These are phyloP conservation scores for Xerocomellus dryophilus DNA, from an alignment of 768 basidiomycete genomes.

Conservation along the genomic window DNA sequence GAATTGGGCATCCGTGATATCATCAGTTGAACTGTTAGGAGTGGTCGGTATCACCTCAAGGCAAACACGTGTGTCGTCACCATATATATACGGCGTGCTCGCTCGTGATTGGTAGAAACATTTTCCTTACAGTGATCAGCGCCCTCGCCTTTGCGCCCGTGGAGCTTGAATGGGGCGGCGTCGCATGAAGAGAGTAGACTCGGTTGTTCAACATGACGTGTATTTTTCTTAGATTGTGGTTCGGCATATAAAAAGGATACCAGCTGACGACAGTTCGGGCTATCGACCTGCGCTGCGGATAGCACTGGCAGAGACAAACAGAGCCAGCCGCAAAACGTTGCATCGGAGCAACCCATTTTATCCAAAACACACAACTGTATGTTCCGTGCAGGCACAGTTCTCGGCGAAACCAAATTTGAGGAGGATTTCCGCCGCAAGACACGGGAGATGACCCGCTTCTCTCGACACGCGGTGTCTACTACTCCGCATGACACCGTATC, in stretches of 20 bases:
- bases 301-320: slow-evolving; percentile 15
- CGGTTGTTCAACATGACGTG: background rate
- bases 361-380: background rate
- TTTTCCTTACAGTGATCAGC: slow-evolving; percentile 1
- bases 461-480: too few relatives aligned
- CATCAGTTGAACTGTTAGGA: slow-evolving; percentile 11
- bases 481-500: background rate
- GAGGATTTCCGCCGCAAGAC: background rate
- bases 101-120: background rate
- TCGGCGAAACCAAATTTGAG: background rate
- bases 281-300: slow-evolving; percentile 1
- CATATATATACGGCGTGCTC: background rate
- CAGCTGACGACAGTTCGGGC: too few relatives aligned
- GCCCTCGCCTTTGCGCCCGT: slow-evolving; percentile 11
- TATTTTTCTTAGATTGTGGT: background rate
- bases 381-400: background rate
- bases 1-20: background rate
- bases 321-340: background rate
- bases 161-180: background rate
- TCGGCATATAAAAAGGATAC: background rate
- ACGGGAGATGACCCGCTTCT: too few relatives aligned
- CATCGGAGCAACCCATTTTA: background rate
- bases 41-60: slow-evolving; percentile 16
- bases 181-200: background rate
- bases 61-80: slow-evolving; percentile 17